phyloP scores from a whole-genome alignment of 2,329 filamentous ascomycete genomes.

The Fusarium sp. region DNA sequence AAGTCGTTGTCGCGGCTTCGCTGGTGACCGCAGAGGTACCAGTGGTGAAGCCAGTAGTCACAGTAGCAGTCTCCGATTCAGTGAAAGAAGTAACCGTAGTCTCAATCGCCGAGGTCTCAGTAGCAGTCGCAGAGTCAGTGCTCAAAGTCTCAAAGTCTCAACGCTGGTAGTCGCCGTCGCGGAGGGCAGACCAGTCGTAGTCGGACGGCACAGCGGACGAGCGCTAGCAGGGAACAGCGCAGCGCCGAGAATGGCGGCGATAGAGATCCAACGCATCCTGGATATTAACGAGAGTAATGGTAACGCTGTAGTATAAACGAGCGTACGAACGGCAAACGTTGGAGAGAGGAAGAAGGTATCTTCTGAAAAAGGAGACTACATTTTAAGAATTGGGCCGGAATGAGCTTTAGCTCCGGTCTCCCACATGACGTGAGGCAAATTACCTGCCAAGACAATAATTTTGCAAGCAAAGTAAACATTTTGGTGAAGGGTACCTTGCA shows the following conservation, averaged over 20 bases:
- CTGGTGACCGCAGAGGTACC: background rate
- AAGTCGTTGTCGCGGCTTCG: background rate
- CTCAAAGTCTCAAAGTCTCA: background rate
- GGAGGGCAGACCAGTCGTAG: background rate
- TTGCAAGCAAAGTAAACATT: background rate
- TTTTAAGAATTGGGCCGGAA: background rate
- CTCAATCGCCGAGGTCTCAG: background rate
- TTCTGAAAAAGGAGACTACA: background rate
- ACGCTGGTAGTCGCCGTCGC: background rate
- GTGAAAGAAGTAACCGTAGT: background rate
- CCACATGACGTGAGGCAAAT: background rate
- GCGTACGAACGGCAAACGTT: background rate
- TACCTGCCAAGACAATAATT: background rate
- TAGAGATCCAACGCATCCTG: constrained; percentile 30
- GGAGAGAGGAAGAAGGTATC: background rate
- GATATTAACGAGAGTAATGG: constrained; percentile 12
- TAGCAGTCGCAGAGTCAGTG: background rate
- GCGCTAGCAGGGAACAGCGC: constrained; percentile 7
- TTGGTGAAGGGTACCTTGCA: background rate
- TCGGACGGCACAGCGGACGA: constrained; percentile 3
- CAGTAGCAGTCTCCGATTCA: background rate
- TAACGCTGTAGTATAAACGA: background rate
- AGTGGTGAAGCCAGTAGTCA: background rate
- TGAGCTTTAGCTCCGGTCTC: background rate
- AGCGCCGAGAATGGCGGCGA: constrained; percentile 13